Evolutionary conservation across 257 asterid genomes (phyloP).

Genomic region (Solanum stenotomum): DNA sequence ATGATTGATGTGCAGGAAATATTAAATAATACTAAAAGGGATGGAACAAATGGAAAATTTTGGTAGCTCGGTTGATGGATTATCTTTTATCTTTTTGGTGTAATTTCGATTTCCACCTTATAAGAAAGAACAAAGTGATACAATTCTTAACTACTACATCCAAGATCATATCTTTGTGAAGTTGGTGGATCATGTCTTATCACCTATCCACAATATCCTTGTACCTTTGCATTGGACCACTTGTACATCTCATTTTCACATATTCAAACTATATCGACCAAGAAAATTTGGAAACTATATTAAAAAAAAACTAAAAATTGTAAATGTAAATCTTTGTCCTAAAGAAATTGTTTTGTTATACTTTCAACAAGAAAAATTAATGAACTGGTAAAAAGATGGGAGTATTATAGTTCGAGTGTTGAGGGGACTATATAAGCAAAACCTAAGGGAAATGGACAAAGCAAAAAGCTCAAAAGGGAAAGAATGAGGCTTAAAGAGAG

Average conservation of each 20-base stretch:
- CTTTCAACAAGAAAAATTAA: neutral
- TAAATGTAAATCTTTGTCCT: neutral
- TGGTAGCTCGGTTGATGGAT: no score
- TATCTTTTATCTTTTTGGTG: no score
- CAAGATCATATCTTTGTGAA: neutral
- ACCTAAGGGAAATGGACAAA: neutral
- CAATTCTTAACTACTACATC: no score
- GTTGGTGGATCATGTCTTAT: no score
- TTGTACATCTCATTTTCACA: neutral
- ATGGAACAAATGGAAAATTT: no score
- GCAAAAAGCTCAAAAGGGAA: neutral
- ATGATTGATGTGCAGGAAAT: neutral
- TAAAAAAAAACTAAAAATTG: neutral
- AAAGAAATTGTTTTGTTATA: neutral
- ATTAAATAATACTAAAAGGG: no score
- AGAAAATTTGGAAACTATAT: neutral
- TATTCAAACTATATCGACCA: neutral
- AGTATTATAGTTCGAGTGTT: neutral
- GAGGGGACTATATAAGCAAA: neutral
- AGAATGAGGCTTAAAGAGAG: neutral
- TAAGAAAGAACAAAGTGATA: no score
- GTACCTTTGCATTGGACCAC: neutral
- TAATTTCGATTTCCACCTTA: no score
- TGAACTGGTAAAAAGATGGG: neutral
- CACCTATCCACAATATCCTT: no score